Conservation (phyloP, 1,284 basidiomycete genomes). For the Polyporus tsugae region DNA sequence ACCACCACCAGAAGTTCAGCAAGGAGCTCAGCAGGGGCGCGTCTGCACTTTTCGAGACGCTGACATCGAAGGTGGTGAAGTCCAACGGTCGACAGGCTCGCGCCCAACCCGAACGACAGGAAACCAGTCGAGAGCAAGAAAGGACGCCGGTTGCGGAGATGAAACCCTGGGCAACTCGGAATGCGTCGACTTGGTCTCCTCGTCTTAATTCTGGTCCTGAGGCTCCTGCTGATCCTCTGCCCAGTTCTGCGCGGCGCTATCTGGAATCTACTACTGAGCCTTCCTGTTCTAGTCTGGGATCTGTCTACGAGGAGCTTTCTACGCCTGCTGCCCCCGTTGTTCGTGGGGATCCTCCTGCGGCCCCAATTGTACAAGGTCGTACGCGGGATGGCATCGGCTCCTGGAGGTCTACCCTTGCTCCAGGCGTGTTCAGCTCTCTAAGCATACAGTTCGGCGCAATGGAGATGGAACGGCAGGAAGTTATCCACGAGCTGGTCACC, state of each 20-base stretch:
- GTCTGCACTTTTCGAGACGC: constrained; percentile 58
- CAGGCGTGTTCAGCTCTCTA: constrained; percentile 38
- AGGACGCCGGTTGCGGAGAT: constrained; percentile 22
- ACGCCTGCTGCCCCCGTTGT: constrained; percentile 7
- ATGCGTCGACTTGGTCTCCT: background rate
- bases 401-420: constrained; percentile 40
- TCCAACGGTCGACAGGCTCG: background rate
- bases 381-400: constrained; percentile 20
- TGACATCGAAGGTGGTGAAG: constrained; percentile 37
- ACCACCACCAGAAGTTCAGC: constrained; percentile 33
- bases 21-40: constrained; percentile 58
- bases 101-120: background rate
- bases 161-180: constrained; percentile 13
- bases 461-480: constrained; percentile 71
- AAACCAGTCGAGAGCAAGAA: constrained; percentile 6
- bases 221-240: background rate
- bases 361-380: constrained; percentile 1
- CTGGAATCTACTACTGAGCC: constrained; percentile 26
- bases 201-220: constrained; percentile 6
- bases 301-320: constrained; percentile 36
- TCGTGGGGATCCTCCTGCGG: background rate
- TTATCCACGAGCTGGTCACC: constrained; percentile 72
- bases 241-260: constrained; percentile 12
- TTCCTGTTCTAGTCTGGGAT: constrained; percentile 34
- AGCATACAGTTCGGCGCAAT: constrained; percentile 47